Evolutionary conservation across 1,284 basidiomycete genomes (phyloP), one percentile per base, ranked within the genome.

Genomic region (Irpex sp.): DNA sequence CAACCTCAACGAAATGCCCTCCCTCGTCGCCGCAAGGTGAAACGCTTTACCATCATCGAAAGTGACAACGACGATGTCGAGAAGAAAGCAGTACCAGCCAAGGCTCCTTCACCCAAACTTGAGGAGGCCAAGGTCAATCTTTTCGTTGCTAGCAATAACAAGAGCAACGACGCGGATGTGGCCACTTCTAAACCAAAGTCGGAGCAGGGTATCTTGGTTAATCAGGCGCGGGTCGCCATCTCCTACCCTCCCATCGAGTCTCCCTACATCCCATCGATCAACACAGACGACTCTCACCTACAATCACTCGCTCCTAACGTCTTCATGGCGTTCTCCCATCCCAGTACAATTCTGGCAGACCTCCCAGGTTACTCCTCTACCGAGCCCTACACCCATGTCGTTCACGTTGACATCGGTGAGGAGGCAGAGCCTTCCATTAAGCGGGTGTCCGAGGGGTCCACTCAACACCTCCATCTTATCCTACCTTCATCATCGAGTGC

Each of bases 1-100:
- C 73, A 74, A 61, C 73, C 73, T 19, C 73, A 74, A 61, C 70
- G 71, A 17, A 70, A 60, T 63, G 58, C 71, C 56, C 70, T 73
- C 36, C 73, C 73, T 19, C 70, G 72, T 62, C 62, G 71, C 21
- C 70, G 73, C 58, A 72, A 71, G 56, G 64, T 63, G 9, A 66
- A 69, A 56, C 68, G 71, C 59, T 65, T 72, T 59, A 64, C 65
- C n/a, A 38, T 66, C 54, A 8, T 51, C 17, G 49, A 51, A 9
- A 9, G 49, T 62, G 64, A 63, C 38, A 59, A 17, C 8, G 62
- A 68, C 21, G 66, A 67, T 5, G 59, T 15, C 2, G 40, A 44
- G 40, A 44, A 44, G 15, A 15, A 15, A 9, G 40, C 40, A 4
- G 40, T 40, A 15, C 7, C 40, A 8, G 26, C 26, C 26, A 44